These are phyloP conservation scores for Pseudogymnoascus pannorum DNA, from an alignment of 2,329 filamentous ascomycete species.

Conservation along the genomic window DNA sequence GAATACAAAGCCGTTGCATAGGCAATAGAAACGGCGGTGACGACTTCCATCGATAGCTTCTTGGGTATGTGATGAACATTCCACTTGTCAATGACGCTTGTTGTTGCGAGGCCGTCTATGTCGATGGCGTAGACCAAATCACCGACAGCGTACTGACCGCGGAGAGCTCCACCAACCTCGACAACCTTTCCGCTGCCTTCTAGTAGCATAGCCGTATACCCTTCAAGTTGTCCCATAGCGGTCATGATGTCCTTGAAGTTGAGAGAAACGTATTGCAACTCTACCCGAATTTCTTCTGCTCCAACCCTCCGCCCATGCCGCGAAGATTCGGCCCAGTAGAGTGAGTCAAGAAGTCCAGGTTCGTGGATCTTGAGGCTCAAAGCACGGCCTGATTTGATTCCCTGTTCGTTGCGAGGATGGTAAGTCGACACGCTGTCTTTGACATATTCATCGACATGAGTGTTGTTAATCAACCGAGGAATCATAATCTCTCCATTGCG, in stretches of 20 bases:
- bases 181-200: slow-evolving; percentile 26
- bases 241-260: slow-evolving; percentile 29
- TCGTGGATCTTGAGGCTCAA: background rate
- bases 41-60: slow-evolving; percentile 18
- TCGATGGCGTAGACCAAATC: slow-evolving; percentile 23
- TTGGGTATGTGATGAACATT: background rate
- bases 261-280: slow-evolving; percentile 22
- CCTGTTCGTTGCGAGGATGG: background rate
- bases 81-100: background rate
- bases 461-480: slow-evolving; percentile 19
- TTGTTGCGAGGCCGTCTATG: background rate
- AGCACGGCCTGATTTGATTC: background rate
- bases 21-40: slow-evolving; percentile 18
- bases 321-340: background rate
- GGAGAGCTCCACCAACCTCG: slow-evolving; percentile 19
- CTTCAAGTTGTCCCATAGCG: slow-evolving; percentile 26
- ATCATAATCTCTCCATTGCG: slow-evolving; percentile 24
- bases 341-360: slow-evolving; percentile 14
- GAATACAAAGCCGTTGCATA: slow-evolving; percentile 22
- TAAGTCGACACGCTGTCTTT: background rate
- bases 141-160: slow-evolving; percentile 20
- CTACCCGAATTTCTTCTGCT: background rate
- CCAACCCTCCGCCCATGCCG: background rate
- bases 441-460: slow-evolving; percentile 28
- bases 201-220: slow-evolving; percentile 20